Conservation (phyloP, 345 rosid genomes). For the Schrenkiella parvula region DNA sequence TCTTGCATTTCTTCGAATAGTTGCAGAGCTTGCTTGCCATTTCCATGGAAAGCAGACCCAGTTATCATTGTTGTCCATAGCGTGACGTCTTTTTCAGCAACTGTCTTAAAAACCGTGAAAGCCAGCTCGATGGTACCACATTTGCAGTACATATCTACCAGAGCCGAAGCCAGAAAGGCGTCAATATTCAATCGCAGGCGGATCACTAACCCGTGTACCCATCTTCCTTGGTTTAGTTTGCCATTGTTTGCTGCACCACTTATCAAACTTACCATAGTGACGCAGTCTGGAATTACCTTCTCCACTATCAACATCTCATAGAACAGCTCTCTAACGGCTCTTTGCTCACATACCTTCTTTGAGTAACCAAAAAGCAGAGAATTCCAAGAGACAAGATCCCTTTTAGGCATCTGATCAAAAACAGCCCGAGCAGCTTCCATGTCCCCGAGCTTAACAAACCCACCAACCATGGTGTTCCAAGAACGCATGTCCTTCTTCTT, state of each 20-base stretch:
- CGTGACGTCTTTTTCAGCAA: slow-evolving; percentile 39
- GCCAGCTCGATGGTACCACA: slow-evolving; percentile 50
- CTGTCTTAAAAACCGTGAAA: slow-evolving; percentile 33
- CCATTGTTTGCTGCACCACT: slow-evolving; percentile 41
- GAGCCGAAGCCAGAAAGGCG: slow-evolving; percentile 44
- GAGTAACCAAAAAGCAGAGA: slow-evolving; percentile 50
- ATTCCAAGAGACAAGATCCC: slow-evolving; percentile 50
- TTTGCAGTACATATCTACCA: slow-evolving; percentile 56
- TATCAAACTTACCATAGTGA: slow-evolving; percentile 43
- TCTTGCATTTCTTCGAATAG: slow-evolving; percentile 44
- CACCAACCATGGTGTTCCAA: slow-evolving; percentile 56
- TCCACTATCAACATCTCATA: slow-evolving; percentile 30
- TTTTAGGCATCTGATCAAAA: slow-evolving; percentile 45
- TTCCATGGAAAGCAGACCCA: slow-evolving; percentile 58
- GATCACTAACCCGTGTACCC: slow-evolving; percentile 42
- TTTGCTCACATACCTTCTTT: slow-evolving; percentile 34
- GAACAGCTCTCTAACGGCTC: slow-evolving; percentile 32
- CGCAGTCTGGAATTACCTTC: slow-evolving; percentile 43
- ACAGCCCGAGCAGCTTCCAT: slow-evolving; percentile 38
- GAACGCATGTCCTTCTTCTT: slow-evolving; percentile 39
- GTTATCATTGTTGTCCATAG: slow-evolving; percentile 65
- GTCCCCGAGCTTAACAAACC: slow-evolving; percentile 42
- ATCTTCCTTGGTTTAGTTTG: slow-evolving; percentile 44
- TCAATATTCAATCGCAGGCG: slow-evolving; percentile 34
- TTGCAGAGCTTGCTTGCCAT: slow-evolving; percentile 46